phyloP scores from a whole-genome alignment of 208 protist species.

The Lotmaria passim region DNA sequence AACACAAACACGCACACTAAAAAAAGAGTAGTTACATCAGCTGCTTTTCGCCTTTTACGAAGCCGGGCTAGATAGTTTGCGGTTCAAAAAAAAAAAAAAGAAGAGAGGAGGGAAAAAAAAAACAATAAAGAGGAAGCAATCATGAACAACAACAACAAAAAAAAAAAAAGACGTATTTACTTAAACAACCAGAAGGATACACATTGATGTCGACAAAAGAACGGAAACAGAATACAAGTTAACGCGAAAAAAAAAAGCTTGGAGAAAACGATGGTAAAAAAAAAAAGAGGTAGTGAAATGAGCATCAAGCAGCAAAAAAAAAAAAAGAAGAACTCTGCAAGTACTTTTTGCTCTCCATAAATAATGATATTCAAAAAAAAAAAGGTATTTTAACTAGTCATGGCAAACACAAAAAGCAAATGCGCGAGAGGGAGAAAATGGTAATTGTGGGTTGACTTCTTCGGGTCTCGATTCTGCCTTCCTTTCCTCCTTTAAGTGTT shows the following conservation, averaged over 20 bases:
- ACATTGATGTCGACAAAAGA: slow-evolving; percentile 7
- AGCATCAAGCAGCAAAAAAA: no score
- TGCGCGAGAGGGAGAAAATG: background rate
- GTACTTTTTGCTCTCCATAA: no score
- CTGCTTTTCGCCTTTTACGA: background rate
- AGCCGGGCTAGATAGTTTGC: background rate
- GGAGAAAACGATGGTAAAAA: slow-evolving; percentile 11
- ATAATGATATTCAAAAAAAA: background rate
- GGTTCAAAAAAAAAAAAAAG: background rate
- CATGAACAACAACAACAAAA: no score
- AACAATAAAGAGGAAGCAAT: no score
- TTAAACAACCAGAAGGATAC: background rate
- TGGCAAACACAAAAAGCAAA: background rate
- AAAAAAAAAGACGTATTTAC: background rate
- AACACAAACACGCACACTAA: background rate
- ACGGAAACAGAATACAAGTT: slow-evolving; percentile 15
- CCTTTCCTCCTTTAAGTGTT: no score
- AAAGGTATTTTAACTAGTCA: no score
- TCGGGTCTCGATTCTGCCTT: no score
- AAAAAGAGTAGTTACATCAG: background rate
- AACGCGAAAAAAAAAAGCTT: slow-evolving; percentile 17
- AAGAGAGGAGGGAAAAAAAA: background rate
- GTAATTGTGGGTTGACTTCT: no score
- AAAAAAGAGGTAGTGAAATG: slow-evolving; percentile 4
- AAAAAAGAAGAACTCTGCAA: no score